Conservation (phyloP, 2,329 filamentous ascomycete genomes). For the Emergomyces orientalis region DNA sequence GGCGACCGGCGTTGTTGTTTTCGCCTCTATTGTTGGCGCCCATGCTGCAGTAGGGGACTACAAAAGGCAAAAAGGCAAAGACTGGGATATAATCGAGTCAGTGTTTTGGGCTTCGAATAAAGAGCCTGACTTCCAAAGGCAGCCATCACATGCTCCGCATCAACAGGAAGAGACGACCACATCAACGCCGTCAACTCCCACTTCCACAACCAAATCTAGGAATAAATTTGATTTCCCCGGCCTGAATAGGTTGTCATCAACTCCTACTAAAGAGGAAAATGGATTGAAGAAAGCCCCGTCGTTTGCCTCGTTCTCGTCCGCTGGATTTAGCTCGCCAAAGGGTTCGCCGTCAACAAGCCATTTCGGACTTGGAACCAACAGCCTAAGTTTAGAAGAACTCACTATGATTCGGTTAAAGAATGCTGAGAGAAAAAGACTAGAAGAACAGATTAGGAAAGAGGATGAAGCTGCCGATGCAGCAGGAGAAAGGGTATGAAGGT, state of each 20-base stretch:
- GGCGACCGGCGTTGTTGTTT: constrained; percentile 48
- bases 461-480: constrained; percentile 38
- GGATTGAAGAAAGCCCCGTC: constrained; percentile 31
- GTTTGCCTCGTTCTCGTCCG: constrained; percentile 34
- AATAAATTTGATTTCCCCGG: constrained; percentile 28
- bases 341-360: constrained; percentile 17
- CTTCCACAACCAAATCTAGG: constrained; percentile 17
- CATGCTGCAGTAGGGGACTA: constrained; percentile 48
- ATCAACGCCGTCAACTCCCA: constrained; percentile 13
- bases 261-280: constrained; percentile 15
- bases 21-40: constrained; percentile 48
- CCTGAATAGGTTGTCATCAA: constrained; percentile 20
- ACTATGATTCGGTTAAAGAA: constrained; percentile 50
- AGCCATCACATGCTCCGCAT: constrained; percentile 21
- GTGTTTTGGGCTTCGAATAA: constrained; percentile 46
- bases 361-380: constrained; percentile 20
- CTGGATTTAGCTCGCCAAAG: constrained; percentile 22
- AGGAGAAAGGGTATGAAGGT: constrained; percentile 16
- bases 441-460: constrained; percentile 44
- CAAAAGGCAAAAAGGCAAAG: constrained; percentile 32
- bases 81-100: constrained; percentile 44
- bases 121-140: constrained; percentile 39
- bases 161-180: constrained; percentile 22
- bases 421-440: constrained; percentile 45
- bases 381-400: constrained; percentile 37